These are phyloP conservation scores for Ogataea populi-albae DNA, from an alignment of 805 yeast species.

Conservation along the genomic window DNA sequence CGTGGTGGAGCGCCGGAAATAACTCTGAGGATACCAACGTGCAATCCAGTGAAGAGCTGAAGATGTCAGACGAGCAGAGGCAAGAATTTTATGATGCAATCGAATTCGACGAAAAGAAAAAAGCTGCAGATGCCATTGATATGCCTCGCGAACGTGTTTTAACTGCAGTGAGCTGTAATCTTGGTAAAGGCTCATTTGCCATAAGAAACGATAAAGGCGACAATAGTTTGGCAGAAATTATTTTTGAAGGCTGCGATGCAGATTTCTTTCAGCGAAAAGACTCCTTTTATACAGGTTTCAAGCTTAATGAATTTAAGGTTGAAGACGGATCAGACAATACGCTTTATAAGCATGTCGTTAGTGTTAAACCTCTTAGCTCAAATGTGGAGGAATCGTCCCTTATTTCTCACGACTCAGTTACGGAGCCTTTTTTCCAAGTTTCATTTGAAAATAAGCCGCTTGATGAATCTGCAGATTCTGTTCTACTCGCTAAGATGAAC, in stretches of 20 bases:
- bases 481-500: conserved; percentile 65
- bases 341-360: conserved; percentile 82
- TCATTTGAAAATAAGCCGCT: conserved; percentile 85
- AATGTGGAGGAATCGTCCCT: conserved; percentile 30
- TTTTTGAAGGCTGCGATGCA: conserved; percentile 78
- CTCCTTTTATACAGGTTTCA: conserved; percentile 68
- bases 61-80: conserved; percentile 80
- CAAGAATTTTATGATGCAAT: conserved; percentile 90
- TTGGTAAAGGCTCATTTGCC: conserved; percentile 75
- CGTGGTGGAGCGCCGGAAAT: conserved; percentile 54
- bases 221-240: conserved; percentile 64
- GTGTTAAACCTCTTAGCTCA: conserved; percentile 63
- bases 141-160: conserved; percentile 71
- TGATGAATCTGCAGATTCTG: conserved; percentile 80
- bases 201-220: conserved; percentile 43
- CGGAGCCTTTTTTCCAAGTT: conserved; percentile 74
- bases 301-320: conserved; percentile 75
- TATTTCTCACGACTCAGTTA: conserved; percentile 10
- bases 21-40: conserved; percentile 10
- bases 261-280: conserved; percentile 75
- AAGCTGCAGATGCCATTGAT: conserved; percentile 50
- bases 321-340: conserved; percentile 83
- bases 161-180: conserved; percentile 62
- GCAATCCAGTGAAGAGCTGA: conserved; percentile 33
- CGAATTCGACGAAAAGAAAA: conserved; percentile 73